A percentile compares a stretch with the other conserved stretches of the same genome.
phyloP scores from a whole-genome alignment of 257 asterid genomes.

The Haberlea rhodopensis region DNA sequence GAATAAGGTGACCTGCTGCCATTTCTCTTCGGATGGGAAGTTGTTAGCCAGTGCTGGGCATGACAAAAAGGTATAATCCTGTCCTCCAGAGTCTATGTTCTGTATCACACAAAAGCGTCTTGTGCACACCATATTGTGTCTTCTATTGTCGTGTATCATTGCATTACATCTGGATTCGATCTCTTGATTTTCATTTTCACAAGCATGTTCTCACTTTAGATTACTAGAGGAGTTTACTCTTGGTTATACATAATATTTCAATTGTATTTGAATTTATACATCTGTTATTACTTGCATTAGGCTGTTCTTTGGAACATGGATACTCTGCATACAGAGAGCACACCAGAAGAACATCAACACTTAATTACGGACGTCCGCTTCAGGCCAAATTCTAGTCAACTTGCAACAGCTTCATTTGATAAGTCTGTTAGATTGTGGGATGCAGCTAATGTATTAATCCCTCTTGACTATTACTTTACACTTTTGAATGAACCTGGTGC shows the following conservation, averaged over 20 bases:
- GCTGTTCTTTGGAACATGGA: conserved; percentile 98
- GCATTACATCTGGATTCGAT: too few relatives aligned
- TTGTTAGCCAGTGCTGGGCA: conserved; percentile 95
- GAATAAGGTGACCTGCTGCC: conserved; percentile 88
- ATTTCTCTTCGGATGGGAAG: conserved; percentile 98
- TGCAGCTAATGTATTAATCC: conserved; percentile 78
- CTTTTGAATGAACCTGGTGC: conserved; percentile 14
- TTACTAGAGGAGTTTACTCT: not conserved
- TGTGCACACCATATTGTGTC: too few relatives aligned
- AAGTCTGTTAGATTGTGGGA: conserved; percentile 95
- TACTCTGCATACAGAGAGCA: conserved; percentile 68
- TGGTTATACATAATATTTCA: not conserved
- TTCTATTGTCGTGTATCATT: too few relatives aligned
- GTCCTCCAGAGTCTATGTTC: too few relatives aligned
- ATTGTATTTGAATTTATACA: not conserved
- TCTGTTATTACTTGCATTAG: conserved; percentile 34
- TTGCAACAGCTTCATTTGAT: conserved; percentile 86
- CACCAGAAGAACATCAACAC: conserved; percentile 75
- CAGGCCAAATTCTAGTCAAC: conserved; percentile 90
- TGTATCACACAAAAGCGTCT: too few relatives aligned
- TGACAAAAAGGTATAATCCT: conserved; percentile 87
- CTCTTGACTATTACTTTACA: conserved; percentile 16
- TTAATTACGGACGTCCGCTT: conserved; percentile 88
- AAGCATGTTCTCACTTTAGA: conserved; percentile 3
- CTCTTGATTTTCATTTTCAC: too few relatives aligned